phyloP scores from a whole-genome alignment of 805 yeast species.

The Nakazawaea ernobii region DNA sequence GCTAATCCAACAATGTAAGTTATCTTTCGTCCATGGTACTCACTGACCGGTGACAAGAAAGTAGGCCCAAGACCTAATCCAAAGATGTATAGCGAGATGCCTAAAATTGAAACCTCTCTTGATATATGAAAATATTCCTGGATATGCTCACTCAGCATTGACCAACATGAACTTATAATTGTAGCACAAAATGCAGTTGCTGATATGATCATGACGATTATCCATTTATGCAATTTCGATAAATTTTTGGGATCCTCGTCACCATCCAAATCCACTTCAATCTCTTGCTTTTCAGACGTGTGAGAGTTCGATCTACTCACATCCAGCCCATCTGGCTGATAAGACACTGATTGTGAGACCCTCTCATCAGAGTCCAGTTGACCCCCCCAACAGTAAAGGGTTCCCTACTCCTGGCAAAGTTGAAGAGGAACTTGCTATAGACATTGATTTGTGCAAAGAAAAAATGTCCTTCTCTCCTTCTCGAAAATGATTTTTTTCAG shows the following conservation, averaged over 20 bases:
- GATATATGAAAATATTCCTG: conserved; percentile 42
- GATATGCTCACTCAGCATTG: conserved; percentile 52
- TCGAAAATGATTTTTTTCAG: too few species aligned
- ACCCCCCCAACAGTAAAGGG: not conserved
- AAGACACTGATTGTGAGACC: not conserved
- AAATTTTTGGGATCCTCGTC: conserved; percentile 15
- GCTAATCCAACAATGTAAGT: conserved; percentile 46
- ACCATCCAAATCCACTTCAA: not conserved
- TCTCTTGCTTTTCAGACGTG: not conserved
- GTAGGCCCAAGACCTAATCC: conserved; percentile 64
- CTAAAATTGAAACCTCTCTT: conserved; percentile 53
- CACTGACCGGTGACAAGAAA: conserved; percentile 56
- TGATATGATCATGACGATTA: conserved; percentile 48
- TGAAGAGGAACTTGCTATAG: not conserved
- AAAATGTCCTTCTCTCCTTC: too few species aligned
- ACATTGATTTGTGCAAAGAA: too few species aligned
- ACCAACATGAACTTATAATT: conserved; percentile 64
- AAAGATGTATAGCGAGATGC: conserved; percentile 51
- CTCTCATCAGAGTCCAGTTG: not conserved
- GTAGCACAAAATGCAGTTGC: conserved; percentile 56
- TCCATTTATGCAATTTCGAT: conserved; percentile 50
- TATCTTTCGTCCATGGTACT: conserved; percentile 47
- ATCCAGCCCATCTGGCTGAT: not conserved
- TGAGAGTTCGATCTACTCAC: not conserved
- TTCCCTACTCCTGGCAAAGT: not conserved